Evolutionary conservation across 176 grass and related monocot species (phyloP), one percentile per base, ranked within the genome.

Genomic region (Guadua angustifolia): DNA sequence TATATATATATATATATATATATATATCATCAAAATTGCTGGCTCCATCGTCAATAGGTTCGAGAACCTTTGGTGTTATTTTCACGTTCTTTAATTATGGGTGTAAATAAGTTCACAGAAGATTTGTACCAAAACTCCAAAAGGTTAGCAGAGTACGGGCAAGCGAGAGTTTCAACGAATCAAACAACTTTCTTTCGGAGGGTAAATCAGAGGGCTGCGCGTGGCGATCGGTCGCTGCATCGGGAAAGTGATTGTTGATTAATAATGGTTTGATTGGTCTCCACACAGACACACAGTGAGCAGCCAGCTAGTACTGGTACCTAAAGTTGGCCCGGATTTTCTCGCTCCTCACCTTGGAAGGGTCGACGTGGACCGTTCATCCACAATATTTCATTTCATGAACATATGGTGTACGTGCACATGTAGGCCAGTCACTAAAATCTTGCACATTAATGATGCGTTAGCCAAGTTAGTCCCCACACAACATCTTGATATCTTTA

Each of bases 351-450:
- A 18, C 13, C 15, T 22, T 61, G 7, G 61, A 42, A 26, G 1
- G 21, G 51, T 14, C 68, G 80, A 83, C 43, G 66, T 58, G 56
- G 73, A 72, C 57, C 29, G 75, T 78, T 72, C 32, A 51, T 50
- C 74, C 61, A 16, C 55, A 33, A 45, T 53, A 38, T 60, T 67
- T 60, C 55, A 17, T 1, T 49, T 82, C n/a, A 19, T 36, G 64
- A 53, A 53, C 17, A 67, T 66, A 35, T 18, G 38, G 5, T 71
- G 68, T 7, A 16, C 4, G 42, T 26, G 69, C n/a, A 71, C n/a
- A 19, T 15, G n/a, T 16, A 71, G 38, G 44, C 22, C 69, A 50
- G 5, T 49, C 69, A 72, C 44, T 50, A 2, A 50, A 50, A 50
- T 72, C 69, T 26, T 47, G n/a, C 44, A 14, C 15, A 29, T 49